These are phyloP conservation scores for Carex arenaria DNA, from an alignment of 202 grass and related monocot species.

Conservation along the genomic window DNA sequence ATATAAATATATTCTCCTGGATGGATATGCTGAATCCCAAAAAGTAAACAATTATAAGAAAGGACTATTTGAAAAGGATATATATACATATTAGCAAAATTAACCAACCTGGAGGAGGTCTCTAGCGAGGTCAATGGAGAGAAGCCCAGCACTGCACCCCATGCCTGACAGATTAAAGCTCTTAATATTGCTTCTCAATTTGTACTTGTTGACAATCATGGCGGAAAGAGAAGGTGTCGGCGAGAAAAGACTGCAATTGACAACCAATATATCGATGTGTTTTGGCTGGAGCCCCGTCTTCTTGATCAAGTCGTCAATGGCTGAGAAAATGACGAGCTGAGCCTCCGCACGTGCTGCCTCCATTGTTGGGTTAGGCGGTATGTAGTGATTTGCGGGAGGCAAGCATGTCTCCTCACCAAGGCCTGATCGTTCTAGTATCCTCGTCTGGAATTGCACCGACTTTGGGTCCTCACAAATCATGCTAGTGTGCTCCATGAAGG, in stretches of 20 bases:
- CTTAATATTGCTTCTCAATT: slow-evolving; percentile 80
- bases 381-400: slow-evolving; percentile 94
- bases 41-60: background rate
- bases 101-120: slow-evolving; percentile 71
- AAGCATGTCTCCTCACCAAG: slow-evolving; percentile 92
- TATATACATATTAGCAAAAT: background rate
- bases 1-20: background rate
- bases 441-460: slow-evolving; percentile 82
- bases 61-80: no score
- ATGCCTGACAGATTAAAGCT: slow-evolving; percentile 99
- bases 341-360: slow-evolving; percentile 74
- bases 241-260: slow-evolving; percentile 97
- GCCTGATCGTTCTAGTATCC: slow-evolving; percentile 76
- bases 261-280: slow-evolving; percentile 89
- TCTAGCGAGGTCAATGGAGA: slow-evolving; percentile 82
- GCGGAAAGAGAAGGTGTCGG: slow-evolving; percentile 90
- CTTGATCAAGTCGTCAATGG: slow-evolving; percentile 77
- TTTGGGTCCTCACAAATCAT: slow-evolving; percentile 74
- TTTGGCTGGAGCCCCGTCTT: slow-evolving; percentile 68
- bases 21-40: background rate
- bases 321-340: slow-evolving; percentile 87
- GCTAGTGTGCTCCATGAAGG: slow-evolving; percentile 96
- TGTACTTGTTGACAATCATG: slow-evolving; percentile 98
- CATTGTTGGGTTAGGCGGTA: slow-evolving; percentile 92
- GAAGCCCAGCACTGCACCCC: slow-evolving; percentile 93